A percentile compares a stretch with the other conserved stretches of the same genome.
These are phyloP conservation scores for Verticillium albo-atrum DNA, from an alignment of 2,329 filamentous ascomycete species.

Conservation along the genomic window DNA sequence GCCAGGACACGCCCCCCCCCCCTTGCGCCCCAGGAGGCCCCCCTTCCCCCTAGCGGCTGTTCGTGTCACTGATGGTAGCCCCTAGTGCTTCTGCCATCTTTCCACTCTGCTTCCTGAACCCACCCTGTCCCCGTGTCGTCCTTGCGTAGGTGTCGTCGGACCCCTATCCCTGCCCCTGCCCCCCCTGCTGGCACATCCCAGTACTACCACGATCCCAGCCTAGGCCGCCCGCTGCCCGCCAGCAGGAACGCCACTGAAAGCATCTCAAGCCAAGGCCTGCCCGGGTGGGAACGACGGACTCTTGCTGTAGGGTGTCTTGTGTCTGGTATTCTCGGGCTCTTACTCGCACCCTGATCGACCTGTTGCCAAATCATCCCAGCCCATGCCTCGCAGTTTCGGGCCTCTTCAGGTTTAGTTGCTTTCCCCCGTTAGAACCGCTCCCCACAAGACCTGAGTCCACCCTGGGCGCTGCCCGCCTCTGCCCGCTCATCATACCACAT, in stretches of 20 bases:
- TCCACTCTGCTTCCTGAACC: conserved; percentile 17
- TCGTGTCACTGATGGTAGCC: conserved; percentile 18
- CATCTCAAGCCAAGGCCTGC: conserved; percentile 11
- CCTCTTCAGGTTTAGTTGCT: conserved; percentile 32
- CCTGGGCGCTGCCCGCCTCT: background rate
- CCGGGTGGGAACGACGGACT: conserved; percentile 8
- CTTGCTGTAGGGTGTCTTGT: conserved; percentile 5
- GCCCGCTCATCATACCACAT: conserved; percentile 16
- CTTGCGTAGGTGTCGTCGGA: conserved; percentile 6
- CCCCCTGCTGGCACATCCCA: conserved; percentile 7
- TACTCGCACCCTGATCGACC: conserved; percentile 20
- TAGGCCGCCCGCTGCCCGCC: conserved; percentile 11
- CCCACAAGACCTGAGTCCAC: conserved; percentile 8
- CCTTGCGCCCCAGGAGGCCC: background rate
- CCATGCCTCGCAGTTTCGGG: conserved; percentile 30
- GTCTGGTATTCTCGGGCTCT: conserved; percentile 4
- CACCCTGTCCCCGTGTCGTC: background rate
- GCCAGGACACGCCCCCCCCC: background rate
- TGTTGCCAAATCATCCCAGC: conserved; percentile 27
- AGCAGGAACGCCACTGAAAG: conserved; percentile 14
- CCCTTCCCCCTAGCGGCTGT: conserved; percentile 14
- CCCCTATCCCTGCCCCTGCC: conserved; percentile 27
- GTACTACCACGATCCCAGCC: conserved; percentile 12
- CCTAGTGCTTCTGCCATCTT: conserved; percentile 22
- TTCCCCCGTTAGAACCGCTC: conserved; percentile 20